Percentiles rank a stretch among this genome's conserved stretches.
Conservation (phyloP, 2,329 filamentous ascomycete genomes). For the Salinomyces thailandicus region DNA sequence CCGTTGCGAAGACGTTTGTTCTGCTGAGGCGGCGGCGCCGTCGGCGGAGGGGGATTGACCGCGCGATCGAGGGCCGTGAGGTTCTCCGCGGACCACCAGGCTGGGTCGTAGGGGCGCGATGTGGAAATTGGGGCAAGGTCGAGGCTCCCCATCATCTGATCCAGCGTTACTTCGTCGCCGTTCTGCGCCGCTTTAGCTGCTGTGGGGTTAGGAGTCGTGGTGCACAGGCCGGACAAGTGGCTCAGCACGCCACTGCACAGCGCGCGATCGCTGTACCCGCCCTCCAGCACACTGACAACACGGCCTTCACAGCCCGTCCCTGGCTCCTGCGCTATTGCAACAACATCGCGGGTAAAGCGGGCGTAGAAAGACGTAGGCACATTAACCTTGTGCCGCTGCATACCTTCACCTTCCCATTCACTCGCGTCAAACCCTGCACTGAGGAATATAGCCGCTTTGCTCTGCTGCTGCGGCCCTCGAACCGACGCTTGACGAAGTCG, state of each 20-base stretch:
- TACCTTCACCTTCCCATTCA: conserved; percentile 81
- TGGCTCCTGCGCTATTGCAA: conserved; percentile 70
- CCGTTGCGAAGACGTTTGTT: conserved; percentile 46
- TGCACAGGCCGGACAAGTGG: conserved; percentile 71
- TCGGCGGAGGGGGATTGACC: conserved; percentile 40
- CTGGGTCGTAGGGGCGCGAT: conserved; percentile 25
- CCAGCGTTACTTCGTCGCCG: conserved; percentile 5
- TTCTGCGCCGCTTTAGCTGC: neutral
- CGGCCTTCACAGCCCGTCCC: conserved; percentile 68
- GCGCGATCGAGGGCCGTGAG: conserved; percentile 60
- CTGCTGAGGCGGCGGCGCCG: conserved; percentile 30
- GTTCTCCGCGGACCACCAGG: conserved; percentile 41
- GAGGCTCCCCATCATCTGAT: conserved; percentile 19
- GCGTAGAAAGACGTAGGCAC: conserved; percentile 97
- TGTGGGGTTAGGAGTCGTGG: neutral
- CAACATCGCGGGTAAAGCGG: conserved; percentile 74
- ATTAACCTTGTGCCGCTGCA: conserved; percentile 93
- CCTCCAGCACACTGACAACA: conserved; percentile 87
- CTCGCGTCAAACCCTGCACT: conserved; percentile 96
- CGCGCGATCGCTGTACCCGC: conserved; percentile 89
- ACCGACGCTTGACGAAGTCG: conserved; percentile 43
- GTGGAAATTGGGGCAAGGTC: conserved; percentile 5
- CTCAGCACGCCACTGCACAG: conserved; percentile 80
- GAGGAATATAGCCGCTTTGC: conserved; percentile 82
- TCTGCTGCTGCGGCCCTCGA: conserved; percentile 41